phyloP scores from a whole-genome alignment of 2,329 filamentous ascomycete species.

The Trichoderma asperellum region DNA sequence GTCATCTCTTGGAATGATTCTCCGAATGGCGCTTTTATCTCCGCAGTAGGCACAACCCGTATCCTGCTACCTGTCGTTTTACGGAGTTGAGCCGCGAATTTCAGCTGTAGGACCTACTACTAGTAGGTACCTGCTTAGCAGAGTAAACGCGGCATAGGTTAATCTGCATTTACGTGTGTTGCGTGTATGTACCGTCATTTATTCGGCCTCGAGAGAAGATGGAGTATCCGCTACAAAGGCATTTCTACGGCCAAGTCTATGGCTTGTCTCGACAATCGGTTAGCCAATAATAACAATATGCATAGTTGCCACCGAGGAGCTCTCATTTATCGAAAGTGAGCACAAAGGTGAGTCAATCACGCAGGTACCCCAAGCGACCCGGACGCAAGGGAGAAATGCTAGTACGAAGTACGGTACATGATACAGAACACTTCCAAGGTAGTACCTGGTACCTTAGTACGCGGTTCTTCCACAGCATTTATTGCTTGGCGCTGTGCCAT shows the following conservation, averaged over 20 bases:
- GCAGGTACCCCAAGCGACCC: neutral
- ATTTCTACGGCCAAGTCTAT: neutral
- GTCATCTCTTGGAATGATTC: neutral
- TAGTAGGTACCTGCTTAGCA: too few species aligned
- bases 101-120: too few species aligned
- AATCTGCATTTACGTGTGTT: neutral
- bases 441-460: neutral
- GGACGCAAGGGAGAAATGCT: neutral
- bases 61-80: neutral
- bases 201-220: neutral
- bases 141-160: too few species aligned
- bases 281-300: neutral
- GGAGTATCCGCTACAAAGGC: neutral
- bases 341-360: neutral
- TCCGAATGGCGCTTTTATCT: neutral
- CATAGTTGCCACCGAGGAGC: neutral
- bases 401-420: neutral
- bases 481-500: neutral
- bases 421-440: neutral
- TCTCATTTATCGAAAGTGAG: neutral
- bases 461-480: neutral
- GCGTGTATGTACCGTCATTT: too few species aligned
- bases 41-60: neutral
- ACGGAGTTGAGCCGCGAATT: neutral
- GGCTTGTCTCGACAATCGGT: neutral